Evolutionary conservation across 75 land plant species (phyloP).

Genomic region (Azolla pinnata): DNA sequence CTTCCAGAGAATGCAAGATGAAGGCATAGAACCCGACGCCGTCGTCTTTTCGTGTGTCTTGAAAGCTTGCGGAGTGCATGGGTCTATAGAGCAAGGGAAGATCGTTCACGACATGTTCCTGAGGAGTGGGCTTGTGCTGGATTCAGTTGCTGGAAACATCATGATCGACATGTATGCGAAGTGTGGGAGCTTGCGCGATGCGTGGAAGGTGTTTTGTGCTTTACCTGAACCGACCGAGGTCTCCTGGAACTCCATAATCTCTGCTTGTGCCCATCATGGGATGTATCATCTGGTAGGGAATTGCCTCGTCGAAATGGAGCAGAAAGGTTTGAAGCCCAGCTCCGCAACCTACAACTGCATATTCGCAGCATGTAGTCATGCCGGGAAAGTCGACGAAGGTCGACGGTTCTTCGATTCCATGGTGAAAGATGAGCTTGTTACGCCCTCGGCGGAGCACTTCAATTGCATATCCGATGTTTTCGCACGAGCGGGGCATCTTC

Average conservation of each 20-base stretch:
- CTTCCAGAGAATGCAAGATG: constrained; percentile 2
- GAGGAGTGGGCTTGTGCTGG: constrained; percentile 1
- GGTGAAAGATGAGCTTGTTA: constrained; percentile 19
- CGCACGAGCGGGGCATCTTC: constrained; percentile 32
- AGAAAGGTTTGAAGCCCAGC: constrained; percentile 18
- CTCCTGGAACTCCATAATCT: constrained; percentile 50
- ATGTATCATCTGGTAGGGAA: constrained; percentile 22
- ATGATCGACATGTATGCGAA: constrained; percentile 19
- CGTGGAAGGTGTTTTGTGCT: constrained; percentile 18
- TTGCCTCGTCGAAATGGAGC: constrained; percentile 36
- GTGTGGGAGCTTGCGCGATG: constrained; percentile 13
- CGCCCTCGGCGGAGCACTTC: constrained; percentile 39
- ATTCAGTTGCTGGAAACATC: constrained; percentile 7
- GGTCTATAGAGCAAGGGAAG: constrained; percentile 9
- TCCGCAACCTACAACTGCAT: constrained; percentile 33
- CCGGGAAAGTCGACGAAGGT: constrained; percentile 43
- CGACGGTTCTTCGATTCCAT: constrained; percentile 27
- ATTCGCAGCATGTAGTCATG: constrained; percentile 51
- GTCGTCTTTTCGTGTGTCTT: constrained; percentile 5
- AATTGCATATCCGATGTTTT: constrained; percentile 58
- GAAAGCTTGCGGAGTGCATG: constrained; percentile 8
- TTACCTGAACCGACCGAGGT: constrained; percentile 26
- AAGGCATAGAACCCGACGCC: background rate
- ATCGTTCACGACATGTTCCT: constrained; percentile 19
- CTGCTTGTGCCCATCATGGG: constrained; percentile 39